Conservation (phyloP, 306 rosid species). For the Hippophae rhamnoides region DNA sequence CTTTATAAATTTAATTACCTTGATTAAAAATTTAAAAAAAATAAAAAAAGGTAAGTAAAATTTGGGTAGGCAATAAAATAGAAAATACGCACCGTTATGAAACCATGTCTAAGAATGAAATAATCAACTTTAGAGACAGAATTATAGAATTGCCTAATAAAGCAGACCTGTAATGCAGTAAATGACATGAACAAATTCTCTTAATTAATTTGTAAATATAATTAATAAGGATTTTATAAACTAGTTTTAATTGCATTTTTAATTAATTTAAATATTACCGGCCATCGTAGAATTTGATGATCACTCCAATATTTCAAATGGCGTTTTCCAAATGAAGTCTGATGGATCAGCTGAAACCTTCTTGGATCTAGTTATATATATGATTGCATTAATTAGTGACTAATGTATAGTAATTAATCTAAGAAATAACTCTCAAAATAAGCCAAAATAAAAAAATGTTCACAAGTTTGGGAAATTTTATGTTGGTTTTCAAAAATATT, state of each 20-base stretch:
- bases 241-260: background rate
- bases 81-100: constrained; percentile 35
- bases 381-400: background rate
- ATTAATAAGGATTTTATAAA: background rate
- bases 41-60: too few species aligned
- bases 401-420: background rate
- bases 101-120: constrained; percentile 54
- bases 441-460: background rate
- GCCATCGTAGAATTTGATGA: constrained; percentile 34
- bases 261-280: constrained; percentile 14
- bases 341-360: constrained; percentile 43
- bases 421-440: too few species aligned
- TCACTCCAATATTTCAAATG: constrained; percentile 47
- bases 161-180: constrained; percentile 29
- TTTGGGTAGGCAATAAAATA: background rate
- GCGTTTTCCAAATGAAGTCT: constrained; percentile 54
- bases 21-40: background rate
- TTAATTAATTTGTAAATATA: background rate
- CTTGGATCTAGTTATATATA: constrained; percentile 31
- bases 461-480: background rate
- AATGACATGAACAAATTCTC: background rate
- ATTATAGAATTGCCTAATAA: constrained; percentile 34
- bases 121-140: constrained; percentile 51
- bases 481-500: too few species aligned
- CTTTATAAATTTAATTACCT: background rate